Evolutionary conservation across 768 basidiomycete genomes (phyloP).

Genomic region (Leccinellum luteum): DNA sequence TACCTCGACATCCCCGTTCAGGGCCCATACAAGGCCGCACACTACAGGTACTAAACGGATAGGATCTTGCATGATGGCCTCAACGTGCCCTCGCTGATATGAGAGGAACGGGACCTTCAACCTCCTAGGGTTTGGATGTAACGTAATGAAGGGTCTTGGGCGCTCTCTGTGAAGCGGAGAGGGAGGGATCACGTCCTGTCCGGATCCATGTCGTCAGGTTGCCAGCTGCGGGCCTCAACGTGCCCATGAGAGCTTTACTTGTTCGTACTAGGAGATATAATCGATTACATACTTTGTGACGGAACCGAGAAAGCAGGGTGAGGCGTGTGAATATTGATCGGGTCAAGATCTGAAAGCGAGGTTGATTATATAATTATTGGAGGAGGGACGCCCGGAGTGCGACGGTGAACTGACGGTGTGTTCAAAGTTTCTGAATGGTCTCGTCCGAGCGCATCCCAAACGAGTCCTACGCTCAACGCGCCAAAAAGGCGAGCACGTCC

Average conservation of each 20-base stretch:
- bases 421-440: conserved; percentile 29
- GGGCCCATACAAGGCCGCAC: conserved; percentile 75
- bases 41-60: conserved; percentile 51
- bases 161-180: conserved; percentile 38
- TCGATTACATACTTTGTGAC: background rate
- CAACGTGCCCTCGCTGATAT: conserved; percentile 71
- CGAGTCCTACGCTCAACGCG: conserved; percentile 59
- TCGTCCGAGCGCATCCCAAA: conserved; percentile 37
- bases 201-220: conserved; percentile 11
- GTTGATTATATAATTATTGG: conserved; percentile 19
- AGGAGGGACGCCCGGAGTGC: conserved; percentile 17
- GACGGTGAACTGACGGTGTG: conserved; percentile 23
- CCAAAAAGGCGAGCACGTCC: conserved; percentile 40
- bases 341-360: conserved; percentile 7
- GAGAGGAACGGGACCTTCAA: conserved; percentile 65
- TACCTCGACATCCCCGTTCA: conserved; percentile 89
- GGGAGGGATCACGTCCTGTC: conserved; percentile 16
- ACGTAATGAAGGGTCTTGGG: conserved; percentile 50
- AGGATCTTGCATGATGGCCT: conserved; percentile 51
- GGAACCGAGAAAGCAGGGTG: background rate
- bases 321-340: conserved; percentile 15
- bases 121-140: conserved; percentile 49
- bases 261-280: background rate
- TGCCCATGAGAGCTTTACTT: conserved; percentile 17
- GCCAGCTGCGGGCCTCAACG: conserved; percentile 37